These are phyloP conservation scores for Aspergillus pseudoglaucus DNA, from an alignment of 2,329 filamentous ascomycete species.

Conservation along the genomic window DNA sequence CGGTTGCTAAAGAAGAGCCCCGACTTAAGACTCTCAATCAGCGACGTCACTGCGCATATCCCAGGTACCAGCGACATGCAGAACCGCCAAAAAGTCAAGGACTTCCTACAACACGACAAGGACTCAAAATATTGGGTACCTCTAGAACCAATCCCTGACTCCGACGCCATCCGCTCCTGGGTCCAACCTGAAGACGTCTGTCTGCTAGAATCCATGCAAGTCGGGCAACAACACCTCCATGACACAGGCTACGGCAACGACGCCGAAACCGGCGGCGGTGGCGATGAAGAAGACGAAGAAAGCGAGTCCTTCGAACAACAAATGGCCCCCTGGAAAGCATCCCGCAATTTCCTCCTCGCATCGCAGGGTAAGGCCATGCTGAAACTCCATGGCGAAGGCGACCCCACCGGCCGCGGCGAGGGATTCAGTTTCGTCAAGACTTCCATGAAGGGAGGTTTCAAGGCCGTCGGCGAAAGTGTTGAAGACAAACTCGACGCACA, in stretches of 20 bases:
- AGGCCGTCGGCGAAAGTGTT: slow-evolving; percentile 80
- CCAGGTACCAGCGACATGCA: slow-evolving; percentile 91
- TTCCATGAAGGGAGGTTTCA: slow-evolving; percentile 97
- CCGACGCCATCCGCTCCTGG: slow-evolving; percentile 73
- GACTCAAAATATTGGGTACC: slow-evolving; percentile 83
- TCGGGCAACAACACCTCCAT: slow-evolving; percentile 81
- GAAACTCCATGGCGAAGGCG: slow-evolving; percentile 85
- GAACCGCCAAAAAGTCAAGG: slow-evolving; percentile 92
- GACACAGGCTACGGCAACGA: slow-evolving; percentile 78
- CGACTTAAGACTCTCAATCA: slow-evolving; percentile 62
- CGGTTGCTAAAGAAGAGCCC: slow-evolving; percentile 75
- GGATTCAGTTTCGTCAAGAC: slow-evolving; percentile 97
- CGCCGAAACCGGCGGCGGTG: slow-evolving; percentile 59
- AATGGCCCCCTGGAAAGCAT: slow-evolving; percentile 92
- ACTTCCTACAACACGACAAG: slow-evolving; percentile 88
- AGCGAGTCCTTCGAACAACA: slow-evolving; percentile 76
- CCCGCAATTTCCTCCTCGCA: slow-evolving; percentile 92
- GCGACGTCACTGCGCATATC: slow-evolving; percentile 86
- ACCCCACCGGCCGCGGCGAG: slow-evolving; percentile 86
- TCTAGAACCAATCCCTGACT: slow-evolving; percentile 70
- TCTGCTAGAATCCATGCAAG: slow-evolving; percentile 91
- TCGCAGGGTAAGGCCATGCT: slow-evolving; percentile 96
- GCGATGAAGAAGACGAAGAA: slow-evolving; percentile 59
- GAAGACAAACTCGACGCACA: slow-evolving; percentile 82
- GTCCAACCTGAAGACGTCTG: slow-evolving; percentile 95